phyloP scores from a whole-genome alignment of 192 early-diverging fungal species.

The Coemansia brasiliensis region DNA sequence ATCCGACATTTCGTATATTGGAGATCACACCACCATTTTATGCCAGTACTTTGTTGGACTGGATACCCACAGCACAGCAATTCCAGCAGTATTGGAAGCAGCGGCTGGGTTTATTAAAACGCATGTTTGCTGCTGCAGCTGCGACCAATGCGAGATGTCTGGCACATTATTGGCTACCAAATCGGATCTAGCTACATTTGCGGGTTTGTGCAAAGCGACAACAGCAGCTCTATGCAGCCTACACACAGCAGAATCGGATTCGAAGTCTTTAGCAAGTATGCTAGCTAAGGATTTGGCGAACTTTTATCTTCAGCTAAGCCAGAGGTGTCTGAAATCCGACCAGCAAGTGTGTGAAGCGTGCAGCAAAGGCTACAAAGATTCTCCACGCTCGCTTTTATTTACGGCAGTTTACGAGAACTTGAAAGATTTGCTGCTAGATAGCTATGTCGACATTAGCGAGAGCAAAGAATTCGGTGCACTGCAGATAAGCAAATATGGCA shows the following conservation, averaged over 20 bases:
- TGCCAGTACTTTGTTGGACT: slow-evolving; percentile 37
- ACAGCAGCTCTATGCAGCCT: neutral
- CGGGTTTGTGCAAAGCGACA: slow-evolving; percentile 12
- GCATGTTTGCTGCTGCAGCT: neutral
- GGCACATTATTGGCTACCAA: neutral
- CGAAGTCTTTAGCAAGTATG: neutral
- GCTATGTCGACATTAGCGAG: no score
- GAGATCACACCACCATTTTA: slow-evolving; percentile 38
- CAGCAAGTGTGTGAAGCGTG: no score
- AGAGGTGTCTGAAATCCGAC: no score
- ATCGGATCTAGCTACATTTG: slow-evolving; percentile 1
- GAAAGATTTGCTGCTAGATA: neutral
- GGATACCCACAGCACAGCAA: slow-evolving; percentile 18
- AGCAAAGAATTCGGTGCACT: no score
- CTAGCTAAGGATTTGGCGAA: neutral
- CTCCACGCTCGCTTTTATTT: neutral
- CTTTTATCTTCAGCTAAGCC: no score
- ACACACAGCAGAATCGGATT: neutral
- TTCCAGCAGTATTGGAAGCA: slow-evolving; percentile 15
- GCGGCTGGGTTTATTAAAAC: slow-evolving; percentile 13
- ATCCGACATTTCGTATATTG: slow-evolving; percentile 18
- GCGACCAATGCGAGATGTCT: neutral
- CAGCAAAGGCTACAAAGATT: neutral
- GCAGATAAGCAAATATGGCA: no score
- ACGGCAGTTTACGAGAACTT: neutral